phyloP scores from a whole-genome alignment of 2,329 filamentous ascomycete species.

The Fusarium sacchari region DNA sequence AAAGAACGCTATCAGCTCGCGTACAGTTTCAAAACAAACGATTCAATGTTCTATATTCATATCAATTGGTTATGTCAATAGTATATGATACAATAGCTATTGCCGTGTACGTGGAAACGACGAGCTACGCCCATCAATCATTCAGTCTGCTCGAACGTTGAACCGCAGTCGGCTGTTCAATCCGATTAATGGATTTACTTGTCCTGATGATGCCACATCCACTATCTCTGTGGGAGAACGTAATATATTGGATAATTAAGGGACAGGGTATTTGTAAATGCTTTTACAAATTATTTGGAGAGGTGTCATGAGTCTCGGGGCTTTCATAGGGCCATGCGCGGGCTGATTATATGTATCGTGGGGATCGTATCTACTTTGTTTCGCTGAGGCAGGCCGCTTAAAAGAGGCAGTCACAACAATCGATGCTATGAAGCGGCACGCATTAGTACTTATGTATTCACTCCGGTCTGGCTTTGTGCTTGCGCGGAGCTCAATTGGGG shows the following conservation, averaged over 20 bases:
- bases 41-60: conserved; percentile 5
- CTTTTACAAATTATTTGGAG: conserved; percentile 16
- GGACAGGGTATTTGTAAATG: conserved; percentile 9
- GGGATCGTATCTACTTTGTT: conserved; percentile 4
- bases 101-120: background rate
- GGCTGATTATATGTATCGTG: background rate
- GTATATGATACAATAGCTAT: background rate
- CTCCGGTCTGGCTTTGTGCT: background rate
- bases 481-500: conserved; percentile 2
- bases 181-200: background rate
- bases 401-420: conserved; percentile 55
- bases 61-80: conserved; percentile 10
- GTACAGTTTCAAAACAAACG: conserved; percentile 25
- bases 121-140: background rate
- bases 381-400: conserved; percentile 32
- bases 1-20: conserved; percentile 35
- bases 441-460: conserved; percentile 5
- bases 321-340: background rate
- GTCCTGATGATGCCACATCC: background rate
- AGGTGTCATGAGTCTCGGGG: background rate
- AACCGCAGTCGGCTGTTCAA: background rate
- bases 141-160: background rate
- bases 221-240: conserved; percentile 3
- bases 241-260: background rate
- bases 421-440: conserved; percentile 44